Evolutionary conservation across 345 rosid species (phyloP), one percentile per base, ranked within the genome.

Genomic region (Aquilaria malaccensis): DNA sequence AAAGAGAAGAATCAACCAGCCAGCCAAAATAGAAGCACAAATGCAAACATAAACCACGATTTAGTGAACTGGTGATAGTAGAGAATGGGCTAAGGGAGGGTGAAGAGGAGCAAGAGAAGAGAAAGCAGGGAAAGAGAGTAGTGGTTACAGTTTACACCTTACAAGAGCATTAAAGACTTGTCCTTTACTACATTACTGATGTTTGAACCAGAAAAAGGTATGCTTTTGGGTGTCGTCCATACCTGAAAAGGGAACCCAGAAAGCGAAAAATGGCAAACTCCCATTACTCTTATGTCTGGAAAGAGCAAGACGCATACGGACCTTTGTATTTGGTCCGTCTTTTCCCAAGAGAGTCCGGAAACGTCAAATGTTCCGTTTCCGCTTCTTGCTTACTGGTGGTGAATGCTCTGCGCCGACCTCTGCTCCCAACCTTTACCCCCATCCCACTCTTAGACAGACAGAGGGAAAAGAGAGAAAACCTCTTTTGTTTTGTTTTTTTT

Each of bases 381-480:
- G 58, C 56, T 50, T 52, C 58, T 47, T 41, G 49, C 47, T 71
- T 78, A 73, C 83, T 73, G 32, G 72, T 70, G 78, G 70, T 72
- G 22, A 48, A 53, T 47, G 70, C 74, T 67, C 56, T 48, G 47
- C 63, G 64, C 64, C 77, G 76, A 75, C 70, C 62, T 70, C 71
- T 61, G 65, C 79, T 72, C 82, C 59, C 68, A 30, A 54, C 77
- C 79, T 75, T 54, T 32, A 58, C 62, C 58, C 30, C 51, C 30
- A 54, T 49, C 43, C 43, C 43, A 37, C 43, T 9, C 5, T 37
- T 9, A 2, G 43, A 37, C 43, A 37, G 43, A 37, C 2, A 37
- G 43, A 37, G 43, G 43, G 43, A 37, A 37, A 37, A 9, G 43
- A 37, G 7, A 37, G 43, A 9, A 37, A 37, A 37, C 7, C 43